phyloP scores from a whole-genome alignment of 768 basidiomycete genomes.

The Scleroderma citrinum region DNA sequence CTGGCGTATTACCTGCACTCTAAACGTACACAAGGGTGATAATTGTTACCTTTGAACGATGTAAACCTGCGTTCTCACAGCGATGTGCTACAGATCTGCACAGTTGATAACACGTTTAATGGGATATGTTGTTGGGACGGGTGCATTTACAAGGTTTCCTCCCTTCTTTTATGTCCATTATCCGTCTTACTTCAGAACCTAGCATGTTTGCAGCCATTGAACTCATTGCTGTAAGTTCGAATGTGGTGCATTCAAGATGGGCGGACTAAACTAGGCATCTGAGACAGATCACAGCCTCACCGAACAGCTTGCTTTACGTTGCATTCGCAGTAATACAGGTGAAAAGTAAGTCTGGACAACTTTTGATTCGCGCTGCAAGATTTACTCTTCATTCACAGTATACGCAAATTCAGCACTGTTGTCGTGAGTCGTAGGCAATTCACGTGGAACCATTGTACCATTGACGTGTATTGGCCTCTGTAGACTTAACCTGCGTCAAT shows the following conservation, averaged over 20 bases:
- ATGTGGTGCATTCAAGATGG: too few species aligned
- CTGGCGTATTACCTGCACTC: background rate
- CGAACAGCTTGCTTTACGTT: background rate
- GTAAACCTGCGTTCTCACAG: background rate
- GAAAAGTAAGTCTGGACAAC: background rate
- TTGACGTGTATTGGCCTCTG: too few species aligned
- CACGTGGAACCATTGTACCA: too few species aligned
- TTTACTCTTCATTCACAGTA: too few species aligned
- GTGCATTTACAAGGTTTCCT: constrained; percentile 7
- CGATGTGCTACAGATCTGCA: background rate
- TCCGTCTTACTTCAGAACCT: background rate
- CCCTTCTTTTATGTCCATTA: background rate
- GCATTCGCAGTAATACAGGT: background rate
- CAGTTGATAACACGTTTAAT: constrained; percentile 5
- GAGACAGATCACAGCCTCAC: background rate
- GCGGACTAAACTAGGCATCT: too few species aligned
- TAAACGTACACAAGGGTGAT: background rate
- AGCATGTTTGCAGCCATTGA: background rate
- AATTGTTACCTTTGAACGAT: background rate
- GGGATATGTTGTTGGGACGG: constrained; percentile 6
- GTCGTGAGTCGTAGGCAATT: too few species aligned
- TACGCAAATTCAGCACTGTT: too few species aligned
- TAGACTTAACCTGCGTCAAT: too few species aligned
- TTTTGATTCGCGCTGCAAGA: background rate
- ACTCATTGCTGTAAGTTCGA: background rate